Percentiles rank a stretch among this genome's conserved stretches.
These are phyloP conservation scores for Erodium moschatum DNA, from an alignment of 441 rosid species.

Conservation along the genomic window DNA sequence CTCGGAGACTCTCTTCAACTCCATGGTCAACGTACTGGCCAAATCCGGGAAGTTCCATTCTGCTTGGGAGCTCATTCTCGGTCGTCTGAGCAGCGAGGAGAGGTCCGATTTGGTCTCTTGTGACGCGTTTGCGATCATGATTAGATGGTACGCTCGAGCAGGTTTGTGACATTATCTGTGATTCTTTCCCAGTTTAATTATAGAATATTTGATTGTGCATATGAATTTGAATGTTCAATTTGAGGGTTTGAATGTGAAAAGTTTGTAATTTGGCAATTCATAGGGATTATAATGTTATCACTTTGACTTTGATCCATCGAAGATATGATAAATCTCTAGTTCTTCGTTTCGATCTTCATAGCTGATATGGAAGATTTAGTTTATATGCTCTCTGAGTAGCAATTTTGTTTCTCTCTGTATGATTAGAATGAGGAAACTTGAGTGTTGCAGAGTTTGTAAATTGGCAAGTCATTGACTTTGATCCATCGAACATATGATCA, in stretches of 20 bases:
- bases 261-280: too few relatives aligned
- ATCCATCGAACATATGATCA: too few relatives aligned
- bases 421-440: too few relatives aligned
- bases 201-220: neutral
- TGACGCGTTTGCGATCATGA: constrained; percentile 51
- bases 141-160: constrained; percentile 75
- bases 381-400: too few relatives aligned
- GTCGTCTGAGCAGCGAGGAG: constrained; percentile 28
- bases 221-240: neutral
- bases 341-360: too few relatives aligned
- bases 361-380: too few relatives aligned
- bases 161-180: constrained; percentile 32
- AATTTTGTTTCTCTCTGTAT: too few relatives aligned
- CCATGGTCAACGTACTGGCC: constrained; percentile 44
- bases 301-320: too few relatives aligned
- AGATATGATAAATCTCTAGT: too few relatives aligned
- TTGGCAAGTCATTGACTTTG: too few relatives aligned
- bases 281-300: too few relatives aligned
- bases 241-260: neutral
- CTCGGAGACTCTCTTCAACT: constrained; percentile 38
- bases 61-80: constrained; percentile 62
- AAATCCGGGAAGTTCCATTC: constrained; percentile 58
- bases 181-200: neutral
- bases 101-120: constrained; percentile 39
- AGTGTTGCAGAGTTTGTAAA: too few relatives aligned